phyloP scores from a whole-genome alignment of 345 rosid species.

The Sonneratia alba region DNA sequence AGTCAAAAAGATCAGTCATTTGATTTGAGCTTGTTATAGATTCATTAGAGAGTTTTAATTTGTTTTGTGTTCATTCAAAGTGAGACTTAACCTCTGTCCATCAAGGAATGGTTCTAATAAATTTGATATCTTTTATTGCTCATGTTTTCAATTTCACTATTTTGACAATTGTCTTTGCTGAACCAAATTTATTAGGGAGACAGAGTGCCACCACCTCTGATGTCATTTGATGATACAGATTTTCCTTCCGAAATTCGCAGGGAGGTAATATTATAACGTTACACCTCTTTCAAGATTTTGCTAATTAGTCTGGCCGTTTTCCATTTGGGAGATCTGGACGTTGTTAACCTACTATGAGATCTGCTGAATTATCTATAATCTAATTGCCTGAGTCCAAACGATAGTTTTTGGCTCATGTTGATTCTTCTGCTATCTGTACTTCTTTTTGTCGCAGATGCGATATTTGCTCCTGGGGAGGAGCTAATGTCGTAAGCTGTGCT shows the following conservation, averaged over 20 bases:
- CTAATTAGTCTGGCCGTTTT: background rate
- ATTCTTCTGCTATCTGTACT: slow-evolving; percentile 65
- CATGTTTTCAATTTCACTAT: background rate
- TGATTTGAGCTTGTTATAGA: background rate
- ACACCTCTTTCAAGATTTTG: background rate
- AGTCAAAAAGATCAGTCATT: background rate
- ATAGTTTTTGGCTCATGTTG: slow-evolving; percentile 50
- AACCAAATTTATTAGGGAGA: slow-evolving; percentile 45
- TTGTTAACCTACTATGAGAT: background rate
- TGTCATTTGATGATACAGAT: slow-evolving; percentile 67
- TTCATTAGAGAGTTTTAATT: background rate
- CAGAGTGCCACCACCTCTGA: slow-evolving; percentile 65
- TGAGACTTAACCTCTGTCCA: background rate
- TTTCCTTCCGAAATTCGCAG: slow-evolving; percentile 88
- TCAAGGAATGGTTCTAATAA: background rate
- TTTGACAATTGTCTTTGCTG: background rate
- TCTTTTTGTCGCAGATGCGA: slow-evolving; percentile 98
- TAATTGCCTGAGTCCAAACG: slow-evolving; percentile 48
- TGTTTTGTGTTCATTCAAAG: background rate
- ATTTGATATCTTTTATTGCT: background rate
- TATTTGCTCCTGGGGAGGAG: slow-evolving; percentile 94
- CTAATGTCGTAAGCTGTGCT: slow-evolving; percentile 99
- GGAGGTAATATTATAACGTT: slow-evolving; percentile 49
- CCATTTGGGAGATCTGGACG: background rate
- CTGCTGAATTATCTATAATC: slow-evolving; percentile 13